Conservation (phyloP, 2,329 filamentous ascomycete species). For the Fusarium pseudocircinatum region DNA sequence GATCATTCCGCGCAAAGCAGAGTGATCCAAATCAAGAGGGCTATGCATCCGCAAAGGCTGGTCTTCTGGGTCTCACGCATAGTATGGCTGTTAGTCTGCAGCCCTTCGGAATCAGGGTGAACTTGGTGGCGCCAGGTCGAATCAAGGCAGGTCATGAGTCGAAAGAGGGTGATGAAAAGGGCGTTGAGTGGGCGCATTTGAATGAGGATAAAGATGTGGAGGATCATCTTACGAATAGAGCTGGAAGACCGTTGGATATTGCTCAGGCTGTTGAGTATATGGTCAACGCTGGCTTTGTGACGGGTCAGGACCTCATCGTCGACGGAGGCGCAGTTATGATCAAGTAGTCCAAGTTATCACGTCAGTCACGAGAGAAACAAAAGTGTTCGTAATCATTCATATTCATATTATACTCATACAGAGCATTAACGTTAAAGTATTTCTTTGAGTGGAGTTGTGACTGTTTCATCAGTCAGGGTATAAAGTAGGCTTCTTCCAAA, state of each 20-base stretch:
- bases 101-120: background rate
- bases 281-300: constrained; percentile 18
- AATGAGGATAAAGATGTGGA: constrained; percentile 13
- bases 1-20: constrained; percentile 7
- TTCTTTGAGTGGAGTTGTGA: constrained; percentile 19
- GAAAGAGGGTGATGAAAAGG: constrained; percentile 4
- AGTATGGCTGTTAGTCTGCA: constrained; percentile 15
- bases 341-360: background rate
- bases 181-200: background rate
- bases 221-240: constrained; percentile 10
- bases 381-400: constrained; percentile 6
- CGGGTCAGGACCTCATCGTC: constrained; percentile 3
- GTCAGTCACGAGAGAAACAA: background rate
- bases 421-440: constrained; percentile 13
- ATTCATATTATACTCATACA: constrained; percentile 23
- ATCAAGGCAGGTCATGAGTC: constrained; percentile 12
- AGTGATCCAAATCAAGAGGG: constrained; percentile 19
- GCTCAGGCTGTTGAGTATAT: constrained; percentile 11
- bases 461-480: constrained; percentile 11
- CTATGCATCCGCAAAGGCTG: constrained; percentile 7
- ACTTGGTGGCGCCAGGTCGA: constrained; percentile 2
- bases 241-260: constrained; percentile 14
- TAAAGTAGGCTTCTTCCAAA: constrained; percentile 18
- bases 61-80: constrained; percentile 3
- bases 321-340: constrained; percentile 15